Base-by-base conservation (phyloP, 2,329 filamentous ascomycete species). In the Ceratocystis huliohia region DNA sequence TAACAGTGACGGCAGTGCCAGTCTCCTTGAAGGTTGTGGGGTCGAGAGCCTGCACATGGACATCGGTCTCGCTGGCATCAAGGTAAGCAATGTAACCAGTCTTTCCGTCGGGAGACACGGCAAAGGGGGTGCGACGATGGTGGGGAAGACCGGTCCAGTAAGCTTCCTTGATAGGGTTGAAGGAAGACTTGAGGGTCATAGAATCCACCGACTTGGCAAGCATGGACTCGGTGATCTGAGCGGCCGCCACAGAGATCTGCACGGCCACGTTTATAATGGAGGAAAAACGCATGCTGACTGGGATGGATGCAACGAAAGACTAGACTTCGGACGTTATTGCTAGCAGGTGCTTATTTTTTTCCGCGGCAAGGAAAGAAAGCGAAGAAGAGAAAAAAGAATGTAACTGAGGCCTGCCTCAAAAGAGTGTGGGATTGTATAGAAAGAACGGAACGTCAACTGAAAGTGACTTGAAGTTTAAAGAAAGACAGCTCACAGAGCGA, bases 71-170 rank as follows among this genome's bases (percentile, higher is more conserved):
- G 59, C 78, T 82, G 30, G 76, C 74, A 70, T 85, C 82, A 17
- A 86, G 79, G 70, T 85, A 86, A 8, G 84, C 84, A 8, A 86
- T 72, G 72, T 83, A 85, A 13, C 81, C 83, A 3, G 78, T 79
- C 67, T 80, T 80, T 68, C 82, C 82, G 72, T 85, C 79, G 1
- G 83, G 82, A 0, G 83, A 85, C 41, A 84, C 76, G n/a, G 83
- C 79, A 69, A 86, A 86, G 5, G 83, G 83, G 13, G 83, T 85
- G 64, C 83, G 80, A 59, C 83, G 81, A 72, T 86, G 83, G 70
- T 86, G 84, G 57, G 82, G 81, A 59, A 81, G 78, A 22, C 78
- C 78, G 15, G 83, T 85, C 83, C 83, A 85, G 77, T 86, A 86
- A 7, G 82, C 79, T 20, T 78, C 77, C 72, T 83, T 81, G 69